A percentile compares a stretch with the other conserved stretches of the same genome.
Conservation (phyloP, 495 filamentous ascomycete genomes). For the Penicillium egyptiacum region DNA sequence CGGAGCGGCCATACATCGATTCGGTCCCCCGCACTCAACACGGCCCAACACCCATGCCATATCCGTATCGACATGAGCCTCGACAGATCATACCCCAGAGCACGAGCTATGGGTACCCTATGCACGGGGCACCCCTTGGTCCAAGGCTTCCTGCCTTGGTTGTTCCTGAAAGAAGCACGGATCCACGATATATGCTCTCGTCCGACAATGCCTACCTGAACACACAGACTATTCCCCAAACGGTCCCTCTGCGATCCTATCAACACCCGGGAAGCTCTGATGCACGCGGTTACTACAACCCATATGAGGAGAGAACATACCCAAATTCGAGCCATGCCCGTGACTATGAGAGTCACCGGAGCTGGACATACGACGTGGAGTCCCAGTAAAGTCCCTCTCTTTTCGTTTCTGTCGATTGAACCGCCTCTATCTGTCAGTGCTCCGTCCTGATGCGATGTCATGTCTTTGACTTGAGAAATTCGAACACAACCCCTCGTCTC, state of each 20-base stretch:
- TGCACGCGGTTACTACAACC: constrained; percentile 17
- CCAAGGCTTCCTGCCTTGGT: constrained; percentile 23
- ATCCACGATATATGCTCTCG: constrained; percentile 30
- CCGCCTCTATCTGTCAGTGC: constrained; percentile 22
- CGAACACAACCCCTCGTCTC: not conserved
- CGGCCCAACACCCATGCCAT: constrained; percentile 15
- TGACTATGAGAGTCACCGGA: constrained; percentile 29
- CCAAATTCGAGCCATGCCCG: constrained; percentile 24
- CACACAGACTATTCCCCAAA: constrained; percentile 23
- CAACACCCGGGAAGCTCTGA: constrained; percentile 18
- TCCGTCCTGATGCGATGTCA: constrained; percentile 19
- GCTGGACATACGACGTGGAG: constrained; percentile 38
- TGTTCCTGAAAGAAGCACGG: constrained; percentile 19
- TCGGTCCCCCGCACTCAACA: constrained; percentile 15
- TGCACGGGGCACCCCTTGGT: constrained; percentile 13
- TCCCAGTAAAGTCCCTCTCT: constrained; percentile 42
- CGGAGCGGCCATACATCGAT: constrained; percentile 20
- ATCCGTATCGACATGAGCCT: constrained; percentile 26
- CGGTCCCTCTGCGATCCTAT: constrained; percentile 23
- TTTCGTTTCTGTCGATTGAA: constrained; percentile 20
- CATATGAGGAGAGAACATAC: constrained; percentile 30
- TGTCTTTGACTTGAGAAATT: constrained; percentile 4
- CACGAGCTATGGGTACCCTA: constrained; percentile 25
- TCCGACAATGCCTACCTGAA: constrained; percentile 25
- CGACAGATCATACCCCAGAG: constrained; percentile 19